Conservation (phyloP, 2,329 filamentous ascomycete species). For the Colletotrichum scovillei region DNA sequence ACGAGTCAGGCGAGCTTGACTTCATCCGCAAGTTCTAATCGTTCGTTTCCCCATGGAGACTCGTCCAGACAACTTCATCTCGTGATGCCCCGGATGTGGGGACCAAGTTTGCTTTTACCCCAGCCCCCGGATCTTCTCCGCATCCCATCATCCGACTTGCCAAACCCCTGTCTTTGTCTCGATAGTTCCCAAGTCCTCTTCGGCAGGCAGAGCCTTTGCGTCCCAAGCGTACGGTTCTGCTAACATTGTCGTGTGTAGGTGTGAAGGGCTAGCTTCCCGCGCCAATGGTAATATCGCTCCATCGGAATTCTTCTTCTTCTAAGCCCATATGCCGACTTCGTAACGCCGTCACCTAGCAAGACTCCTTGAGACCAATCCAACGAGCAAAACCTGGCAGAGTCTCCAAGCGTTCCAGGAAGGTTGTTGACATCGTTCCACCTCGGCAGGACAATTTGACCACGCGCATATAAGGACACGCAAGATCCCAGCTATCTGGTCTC, state of each 20-base stretch:
- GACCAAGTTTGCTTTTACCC: slow-evolving; percentile 15
- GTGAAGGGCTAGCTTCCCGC: neutral
- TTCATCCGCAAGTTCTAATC: neutral
- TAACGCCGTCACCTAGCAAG: slow-evolving; percentile 1
- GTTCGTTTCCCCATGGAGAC: slow-evolving; percentile 22
- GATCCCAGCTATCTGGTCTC: neutral
- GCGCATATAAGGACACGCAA: slow-evolving; percentile 7
- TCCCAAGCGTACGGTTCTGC: neutral
- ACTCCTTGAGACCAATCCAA: neutral
- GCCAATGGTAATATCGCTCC: slow-evolving; percentile 16
- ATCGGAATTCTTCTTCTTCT: neutral
- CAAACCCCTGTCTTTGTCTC: neutral
- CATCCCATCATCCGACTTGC: slow-evolving; percentile 17
- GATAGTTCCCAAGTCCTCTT: neutral
- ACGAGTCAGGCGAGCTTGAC: slow-evolving; percentile 14
- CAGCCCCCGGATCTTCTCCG: slow-evolving; percentile 33
- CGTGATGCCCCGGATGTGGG: slow-evolving; percentile 22
- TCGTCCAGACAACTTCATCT: neutral
- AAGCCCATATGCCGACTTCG: neutral
- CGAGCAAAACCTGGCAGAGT: neutral
- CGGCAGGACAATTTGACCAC: neutral
- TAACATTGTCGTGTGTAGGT: neutral
- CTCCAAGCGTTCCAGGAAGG: neutral
- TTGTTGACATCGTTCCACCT: neutral
- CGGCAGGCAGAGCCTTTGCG: neutral